Evolutionary conservation across 2,329 filamentous ascomycete species (phyloP), one percentile per base, ranked within the genome.

Genomic region (Apiospora rasikravindrae): DNA sequence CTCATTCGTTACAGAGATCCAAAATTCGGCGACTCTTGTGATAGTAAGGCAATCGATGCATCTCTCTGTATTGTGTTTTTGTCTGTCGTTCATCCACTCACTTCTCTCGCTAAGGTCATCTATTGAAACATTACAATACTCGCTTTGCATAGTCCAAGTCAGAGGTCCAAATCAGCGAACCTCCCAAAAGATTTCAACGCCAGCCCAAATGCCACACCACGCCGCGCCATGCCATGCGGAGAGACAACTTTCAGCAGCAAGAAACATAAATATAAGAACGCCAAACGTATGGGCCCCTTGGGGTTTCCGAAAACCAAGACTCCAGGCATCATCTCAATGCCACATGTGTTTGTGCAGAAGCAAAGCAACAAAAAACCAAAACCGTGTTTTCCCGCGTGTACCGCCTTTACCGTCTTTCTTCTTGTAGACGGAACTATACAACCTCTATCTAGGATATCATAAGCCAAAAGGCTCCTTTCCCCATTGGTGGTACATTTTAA

Each of bases 101-200:
- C 40, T n/a, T 22, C 22, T 68, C 26, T 69, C 67, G 67, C 44
- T 49, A 37, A 33, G 40, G 26, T 49, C 24, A 49, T 49, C 44
- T 47, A 49, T 47, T 47, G 26, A 69, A 69, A 69, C 67, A 69
- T 69, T 69, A 69, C 33, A 69, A 69, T 69, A 69, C 44, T 49
- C 67, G 67, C 67, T 69, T 45, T 69, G 24, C 67, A n/a, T 69
- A 49, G 44, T 44, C 67, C 42, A 45, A 69, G 67, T 69, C 67
- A 42, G 8, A 45, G 40, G 57, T 64, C 57, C 57, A 40, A 40
- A 57, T 16, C 13, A 53, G 24, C 14, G 19, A 22, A 8, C 44
- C 44, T 37, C 33, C 67, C 67, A 69, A 49, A 24, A 64, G 6
- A 37, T 64, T 11, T 24, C 29, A 40, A 64, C 57, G 57, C 57